These are phyloP conservation scores for Russula griseocarnosa DNA, from an alignment of 768 basidiomycete genomes.

Conservation along the genomic window DNA sequence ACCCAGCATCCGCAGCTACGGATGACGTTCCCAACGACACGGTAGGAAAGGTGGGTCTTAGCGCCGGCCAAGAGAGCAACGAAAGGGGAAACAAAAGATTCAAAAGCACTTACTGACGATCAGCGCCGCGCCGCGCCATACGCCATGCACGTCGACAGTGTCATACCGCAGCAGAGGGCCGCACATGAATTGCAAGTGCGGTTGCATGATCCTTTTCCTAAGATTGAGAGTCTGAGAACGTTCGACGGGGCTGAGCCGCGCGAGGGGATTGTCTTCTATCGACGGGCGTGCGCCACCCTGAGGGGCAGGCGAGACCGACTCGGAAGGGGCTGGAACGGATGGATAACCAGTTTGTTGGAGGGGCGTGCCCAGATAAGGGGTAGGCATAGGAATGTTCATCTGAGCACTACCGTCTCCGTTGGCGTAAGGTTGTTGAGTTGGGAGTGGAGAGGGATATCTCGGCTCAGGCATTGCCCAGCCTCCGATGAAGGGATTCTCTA, in stretches of 20 bases:
- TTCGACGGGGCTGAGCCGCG: conserved; percentile 57
- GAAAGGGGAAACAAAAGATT: neutral
- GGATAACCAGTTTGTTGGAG: conserved; percentile 19
- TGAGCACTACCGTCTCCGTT: neutral
- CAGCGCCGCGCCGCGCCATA: conserved; percentile 87
- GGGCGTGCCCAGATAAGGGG: conserved; percentile 5
- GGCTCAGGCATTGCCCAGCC: conserved; percentile 43
- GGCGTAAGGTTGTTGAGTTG: conserved; percentile 52
- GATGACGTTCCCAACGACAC: neutral
- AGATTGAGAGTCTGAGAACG: conserved; percentile 48
- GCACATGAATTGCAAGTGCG: conserved; percentile 87
- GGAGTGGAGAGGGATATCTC: conserved; percentile 38
- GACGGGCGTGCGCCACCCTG: conserved; percentile 4
- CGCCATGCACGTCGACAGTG: conserved; percentile 70
- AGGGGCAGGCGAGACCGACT: neutral
- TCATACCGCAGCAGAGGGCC: conserved; percentile 89
- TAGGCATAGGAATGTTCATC: neutral
- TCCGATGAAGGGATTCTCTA: conserved; percentile 60
- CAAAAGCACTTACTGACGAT: conserved; percentile 70
- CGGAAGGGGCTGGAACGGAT: neutral
- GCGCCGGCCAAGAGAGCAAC: neutral
- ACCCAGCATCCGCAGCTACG: conserved; percentile 73
- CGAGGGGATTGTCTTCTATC: conserved; percentile 38
- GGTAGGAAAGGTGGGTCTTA: neutral
- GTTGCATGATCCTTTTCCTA: conserved; percentile 64